Base-by-base conservation (phyloP, 139 green algal species). In the Chlorella vulgaris region DNA sequence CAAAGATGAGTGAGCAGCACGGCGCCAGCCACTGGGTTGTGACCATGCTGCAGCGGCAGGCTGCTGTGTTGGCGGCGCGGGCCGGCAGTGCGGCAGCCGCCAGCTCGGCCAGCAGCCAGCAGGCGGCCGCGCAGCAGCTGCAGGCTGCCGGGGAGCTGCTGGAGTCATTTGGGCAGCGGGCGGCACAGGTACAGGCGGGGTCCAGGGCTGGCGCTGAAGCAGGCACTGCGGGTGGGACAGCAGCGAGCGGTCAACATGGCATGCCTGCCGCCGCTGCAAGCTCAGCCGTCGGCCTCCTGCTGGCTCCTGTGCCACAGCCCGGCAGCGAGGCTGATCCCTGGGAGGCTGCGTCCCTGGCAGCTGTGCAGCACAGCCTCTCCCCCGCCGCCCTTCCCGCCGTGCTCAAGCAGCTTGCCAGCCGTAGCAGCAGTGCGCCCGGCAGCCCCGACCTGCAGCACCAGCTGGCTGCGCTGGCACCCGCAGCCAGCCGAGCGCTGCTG, bases 11-110 rank as follows among this genome's bases (percentile, higher is more conserved):
- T 47, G 28, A 55, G 47, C 66, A 76, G 78, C 78, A 83, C 35
- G 51, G 78, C 42, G 7, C 31, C 22, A 33, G 35, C 39, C 78
- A 83, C 66, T 83, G 78, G 78, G 47, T 69, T 8, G n/a, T 66
- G 43, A 18, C 15, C 4, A 31, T 33, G 26, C 78, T 83, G 66
- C 66, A 71, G 78, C 35, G 38, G 50, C 66, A 26, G 35, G 50
- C 53, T 35, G 51, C 35, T 33, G 47, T 26, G 4, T 24, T 29
- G 22, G 51, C 2, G 53, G 53, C 53, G 22, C 33, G 38, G 33
- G 22, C 43, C 24, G 28, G 77, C 61, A 35, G 62, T 40, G 62
- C 29, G 0, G 33, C 21, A 8, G 28, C n/a, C 26, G 53, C 26
- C 73, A 31, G 47, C 29, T 47, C 33, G 70, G 47, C 33, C 42